Evolutionary conservation across 2,329 filamentous ascomycete species (phyloP), one percentile per base, ranked within the genome.

Genomic region (Apiospora kogelbergensis): DNA sequence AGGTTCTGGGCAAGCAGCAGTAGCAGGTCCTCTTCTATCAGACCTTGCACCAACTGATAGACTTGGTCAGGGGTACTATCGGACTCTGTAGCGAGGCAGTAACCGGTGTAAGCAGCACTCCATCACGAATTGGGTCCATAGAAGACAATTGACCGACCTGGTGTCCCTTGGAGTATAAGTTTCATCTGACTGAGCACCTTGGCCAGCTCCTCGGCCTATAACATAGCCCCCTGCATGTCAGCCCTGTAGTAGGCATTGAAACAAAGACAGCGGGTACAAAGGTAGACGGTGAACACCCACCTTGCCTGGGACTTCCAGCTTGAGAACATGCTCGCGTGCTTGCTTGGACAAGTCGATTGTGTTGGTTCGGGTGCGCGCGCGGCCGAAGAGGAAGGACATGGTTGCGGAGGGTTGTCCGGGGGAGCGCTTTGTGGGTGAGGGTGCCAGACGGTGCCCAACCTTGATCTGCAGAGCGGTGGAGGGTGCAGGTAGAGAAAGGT

Each of bases 181-280:
- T 98, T 98, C 91, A 98, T 97, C 80, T 97, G 93, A 67, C 88
- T 87, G 72, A 99, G 87, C 74, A 95, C 91, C 78, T 94, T 93
- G 65, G 93, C 91, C 72, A 97, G 86, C 77, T 98, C 95, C 78
- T 98, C 95, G 71, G 91, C 88, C 94, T 97, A 75, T 66, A 45
- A 67, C 45, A 72, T 37, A 60, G 17, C 30, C 53, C 53, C 53
- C 53, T 57, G 53, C 53, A 60, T 37, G 53, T 60, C 53, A 60
- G 53, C 53, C 53, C 53, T 60, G 53, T 60, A 22, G 53, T 37
- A 60, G 20, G 7, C 30, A 60, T 60, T 60, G 53, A 60, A 60
- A 60, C 30, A 60, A 60, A 41, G 24, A 63, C 66, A 66, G 30
- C 72, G 65, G 69, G 13, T 41, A 57, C 42, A 24, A 41, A 42